Conservation (phyloP, 2,329 filamentous ascomycete genomes). For the Apiospora koreana region DNA sequence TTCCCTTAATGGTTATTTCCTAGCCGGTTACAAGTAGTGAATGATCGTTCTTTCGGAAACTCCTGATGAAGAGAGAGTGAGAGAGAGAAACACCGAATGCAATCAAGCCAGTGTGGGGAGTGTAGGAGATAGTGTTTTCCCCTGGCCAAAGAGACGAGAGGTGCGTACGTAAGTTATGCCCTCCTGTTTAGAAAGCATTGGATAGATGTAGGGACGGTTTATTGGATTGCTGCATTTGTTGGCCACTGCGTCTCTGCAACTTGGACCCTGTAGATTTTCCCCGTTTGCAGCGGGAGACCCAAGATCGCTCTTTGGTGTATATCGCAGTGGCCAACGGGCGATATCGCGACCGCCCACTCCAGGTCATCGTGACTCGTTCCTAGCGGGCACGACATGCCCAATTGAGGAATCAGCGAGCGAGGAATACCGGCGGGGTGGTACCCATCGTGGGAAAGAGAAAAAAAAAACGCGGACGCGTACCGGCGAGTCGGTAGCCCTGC, state of each 20-base stretch:
- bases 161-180: neutral
- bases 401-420: neutral
- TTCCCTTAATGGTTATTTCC: neutral
- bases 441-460: neutral
- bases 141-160: neutral
- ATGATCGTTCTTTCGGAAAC: conserved; percentile 5
- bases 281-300: conserved; percentile 1
- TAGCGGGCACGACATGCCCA: neutral
- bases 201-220: neutral
- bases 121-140: neutral
- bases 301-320: neutral
- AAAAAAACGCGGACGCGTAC: conserved; percentile 1
- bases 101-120: neutral
- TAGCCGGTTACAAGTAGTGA: conserved; percentile 1
- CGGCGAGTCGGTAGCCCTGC: conserved; percentile 7
- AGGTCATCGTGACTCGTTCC: conserved; percentile 5
- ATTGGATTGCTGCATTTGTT: neutral
- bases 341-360: neutral
- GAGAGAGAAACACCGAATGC: conserved; percentile 2
- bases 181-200: neutral
- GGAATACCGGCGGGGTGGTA: neutral
- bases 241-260: neutral
- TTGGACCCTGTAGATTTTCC: conserved; percentile 7
- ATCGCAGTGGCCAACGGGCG: neutral
- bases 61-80: neutral